A percentile compares a stretch with the other conserved stretches of the same genome.
Conservation (phyloP, 2,329 filamentous ascomycete species). For the Alternaria metachromatica region DNA sequence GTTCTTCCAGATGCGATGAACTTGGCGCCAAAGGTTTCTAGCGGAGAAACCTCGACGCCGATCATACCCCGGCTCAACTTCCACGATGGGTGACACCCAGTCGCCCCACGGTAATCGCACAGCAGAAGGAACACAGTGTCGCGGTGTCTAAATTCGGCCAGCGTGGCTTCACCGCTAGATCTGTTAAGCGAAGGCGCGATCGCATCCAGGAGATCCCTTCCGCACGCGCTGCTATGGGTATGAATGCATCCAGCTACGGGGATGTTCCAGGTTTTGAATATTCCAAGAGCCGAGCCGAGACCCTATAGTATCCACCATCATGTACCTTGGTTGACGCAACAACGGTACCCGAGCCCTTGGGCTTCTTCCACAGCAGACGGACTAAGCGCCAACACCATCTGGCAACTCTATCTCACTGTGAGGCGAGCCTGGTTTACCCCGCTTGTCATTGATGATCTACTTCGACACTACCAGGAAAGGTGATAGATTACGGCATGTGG, state of each 20-base stretch:
- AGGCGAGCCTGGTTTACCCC: slow-evolving; percentile 13
- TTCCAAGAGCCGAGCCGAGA: neutral
- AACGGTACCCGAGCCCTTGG: neutral
- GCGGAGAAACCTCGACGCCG: slow-evolving; percentile 17
- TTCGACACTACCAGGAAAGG: neutral
- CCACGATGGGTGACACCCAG: slow-evolving; percentile 5
- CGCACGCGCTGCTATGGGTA: slow-evolving; percentile 18
- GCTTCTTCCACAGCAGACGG: slow-evolving; percentile 4
- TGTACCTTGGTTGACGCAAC: slow-evolving; percentile 4
- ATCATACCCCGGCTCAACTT: slow-evolving; percentile 19
- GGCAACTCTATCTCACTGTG: slow-evolving; percentile 3
- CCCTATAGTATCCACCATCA: neutral
- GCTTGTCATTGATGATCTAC: slow-evolving; percentile 10
- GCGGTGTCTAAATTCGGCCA: slow-evolving; percentile 10
- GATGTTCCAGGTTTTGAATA: slow-evolving; percentile 5
- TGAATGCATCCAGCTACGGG: slow-evolving; percentile 17
- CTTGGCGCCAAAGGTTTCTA: slow-evolving; percentile 13
- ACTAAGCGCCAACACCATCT: neutral
- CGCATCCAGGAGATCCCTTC: slow-evolving; percentile 28
- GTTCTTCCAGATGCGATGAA: slow-evolving; percentile 1
- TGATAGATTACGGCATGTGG: neutral
- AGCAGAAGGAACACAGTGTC: slow-evolving; percentile 10
- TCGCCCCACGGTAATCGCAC: slow-evolving; percentile 5
- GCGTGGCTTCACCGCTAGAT: slow-evolving; percentile 21
- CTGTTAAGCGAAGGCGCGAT: slow-evolving; percentile 14